Conservation (phyloP, 2,329 filamentous ascomycete genomes). For the Sporothrix pallida region DNA sequence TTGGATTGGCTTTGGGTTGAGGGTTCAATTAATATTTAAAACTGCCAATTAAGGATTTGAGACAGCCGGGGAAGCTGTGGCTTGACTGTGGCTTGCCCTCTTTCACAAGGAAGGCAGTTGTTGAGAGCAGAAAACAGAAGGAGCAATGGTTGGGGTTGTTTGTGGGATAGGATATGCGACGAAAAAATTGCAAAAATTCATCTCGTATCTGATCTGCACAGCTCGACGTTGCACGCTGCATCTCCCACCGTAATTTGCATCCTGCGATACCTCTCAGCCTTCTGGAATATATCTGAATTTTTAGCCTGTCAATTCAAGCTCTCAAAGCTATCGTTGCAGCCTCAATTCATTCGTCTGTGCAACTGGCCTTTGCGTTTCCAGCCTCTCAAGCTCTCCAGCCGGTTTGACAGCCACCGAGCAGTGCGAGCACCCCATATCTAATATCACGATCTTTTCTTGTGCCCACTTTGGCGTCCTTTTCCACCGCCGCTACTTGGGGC, state of each 20-base stretch:
- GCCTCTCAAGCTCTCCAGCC: neutral
- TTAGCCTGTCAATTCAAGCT: neutral
- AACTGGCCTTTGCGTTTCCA: no score
- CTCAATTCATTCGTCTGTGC: neutral
- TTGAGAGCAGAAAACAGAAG: no score
- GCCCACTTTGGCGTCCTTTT: constrained; percentile 28
- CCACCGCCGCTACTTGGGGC: constrained; percentile 20
- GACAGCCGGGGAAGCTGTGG: neutral
- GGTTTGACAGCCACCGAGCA: neutral
- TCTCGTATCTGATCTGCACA: neutral
- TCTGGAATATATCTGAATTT: neutral
- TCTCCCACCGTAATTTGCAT: no score
- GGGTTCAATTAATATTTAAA: constrained; percentile 4
- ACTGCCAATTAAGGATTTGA: constrained; percentile 4
- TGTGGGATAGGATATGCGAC: no score
- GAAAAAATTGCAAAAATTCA: neutral
- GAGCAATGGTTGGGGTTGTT: no score
- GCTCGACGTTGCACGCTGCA: no score
- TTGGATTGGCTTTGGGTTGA: neutral
- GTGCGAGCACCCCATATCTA: constrained; percentile 5
- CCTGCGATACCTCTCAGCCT: neutral
- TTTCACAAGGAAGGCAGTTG: neutral
- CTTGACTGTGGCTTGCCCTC: constrained; percentile 15
- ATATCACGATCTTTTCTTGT: constrained; percentile 30
- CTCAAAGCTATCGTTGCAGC: neutral